phyloP scores from a whole-genome alignment of 306 rosid genomes.

The Trifolium repens region DNA sequence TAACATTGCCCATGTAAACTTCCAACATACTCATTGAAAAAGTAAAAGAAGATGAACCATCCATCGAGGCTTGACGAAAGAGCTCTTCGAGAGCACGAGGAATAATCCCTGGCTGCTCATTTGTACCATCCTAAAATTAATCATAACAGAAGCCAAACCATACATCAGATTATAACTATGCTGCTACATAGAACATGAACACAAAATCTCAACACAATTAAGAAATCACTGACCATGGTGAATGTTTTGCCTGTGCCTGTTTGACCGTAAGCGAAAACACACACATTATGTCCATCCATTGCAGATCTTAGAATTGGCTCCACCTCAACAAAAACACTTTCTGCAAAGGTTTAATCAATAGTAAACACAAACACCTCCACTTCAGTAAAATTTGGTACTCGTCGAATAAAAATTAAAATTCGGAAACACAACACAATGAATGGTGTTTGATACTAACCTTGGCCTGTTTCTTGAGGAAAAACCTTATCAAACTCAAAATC shows the following conservation, averaged over 20 bases:
- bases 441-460: slow-evolving; percentile 66
- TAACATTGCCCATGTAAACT: slow-evolving; percentile 90
- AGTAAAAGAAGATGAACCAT: slow-evolving; percentile 53
- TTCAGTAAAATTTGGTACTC: slow-evolving; percentile 33
- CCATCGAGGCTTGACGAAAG: slow-evolving; percentile 65
- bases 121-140: slow-evolving; percentile 75
- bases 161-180: slow-evolving; percentile 1
- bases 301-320: slow-evolving; percentile 91
- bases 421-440: slow-evolving; percentile 4
- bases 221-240: slow-evolving; percentile 79
- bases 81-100: slow-evolving; percentile 82
- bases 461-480: slow-evolving; percentile 72
- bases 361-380: slow-evolving; percentile 8
- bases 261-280: slow-evolving; percentile 91
- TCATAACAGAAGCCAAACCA: slow-evolving; percentile 28
- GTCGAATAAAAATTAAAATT: slow-evolving; percentile 31
- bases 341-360: slow-evolving; percentile 56
- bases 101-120: slow-evolving; percentile 76
- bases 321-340: slow-evolving; percentile 77
- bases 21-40: slow-evolving; percentile 96
- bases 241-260: slow-evolving; percentile 97
- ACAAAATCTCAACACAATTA: slow-evolving; percentile 25
- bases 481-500: slow-evolving; percentile 86
- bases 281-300: slow-evolving; percentile 88
- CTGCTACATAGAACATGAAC: slow-evolving; percentile 16